A percentile compares a stretch with the other conserved stretches of the same genome.
These are phyloP conservation scores for Russula lepida DNA, from an alignment of 768 basidiomycete genomes.

Conservation along the genomic window DNA sequence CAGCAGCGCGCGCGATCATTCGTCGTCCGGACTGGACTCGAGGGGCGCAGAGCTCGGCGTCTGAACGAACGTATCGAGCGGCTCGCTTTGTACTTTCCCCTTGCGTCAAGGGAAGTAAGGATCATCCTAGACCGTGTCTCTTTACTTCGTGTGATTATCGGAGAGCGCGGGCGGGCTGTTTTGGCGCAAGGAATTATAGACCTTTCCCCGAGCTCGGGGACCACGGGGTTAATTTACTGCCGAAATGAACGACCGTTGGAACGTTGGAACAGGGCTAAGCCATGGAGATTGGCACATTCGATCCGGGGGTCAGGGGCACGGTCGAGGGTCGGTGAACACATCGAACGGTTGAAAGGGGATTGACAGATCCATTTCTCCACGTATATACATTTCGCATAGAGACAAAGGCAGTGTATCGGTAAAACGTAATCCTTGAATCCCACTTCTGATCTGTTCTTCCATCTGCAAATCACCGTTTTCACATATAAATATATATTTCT, in stretches of 20 bases:
- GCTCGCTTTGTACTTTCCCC: background rate
- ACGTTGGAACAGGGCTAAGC: background rate
- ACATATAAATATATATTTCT: background rate
- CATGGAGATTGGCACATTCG: background rate
- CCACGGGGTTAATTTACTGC: background rate
- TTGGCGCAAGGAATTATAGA: background rate
- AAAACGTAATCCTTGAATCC: background rate
- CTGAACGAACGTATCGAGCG: background rate
- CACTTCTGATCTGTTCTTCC: background rate
- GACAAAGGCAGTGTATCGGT: background rate
- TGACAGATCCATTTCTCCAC: background rate
- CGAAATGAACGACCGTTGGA: background rate
- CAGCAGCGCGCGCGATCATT: conserved; percentile 6
- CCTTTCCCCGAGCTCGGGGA: background rate
- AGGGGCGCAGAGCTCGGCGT: background rate
- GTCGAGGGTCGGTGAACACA: too few relatives aligned
- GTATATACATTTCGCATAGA: background rate
- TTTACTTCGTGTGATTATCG: background rate
- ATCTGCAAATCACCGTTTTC: background rate
- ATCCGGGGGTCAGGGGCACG: background rate
- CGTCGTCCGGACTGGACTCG: background rate
- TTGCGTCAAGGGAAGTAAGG: background rate
- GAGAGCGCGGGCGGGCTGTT: background rate
- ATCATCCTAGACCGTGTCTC: background rate
- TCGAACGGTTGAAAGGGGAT: background rate